Evolutionary conservation across 2,329 filamentous ascomycete genomes (phyloP).

Genomic region (Penicillium sp.): DNA sequence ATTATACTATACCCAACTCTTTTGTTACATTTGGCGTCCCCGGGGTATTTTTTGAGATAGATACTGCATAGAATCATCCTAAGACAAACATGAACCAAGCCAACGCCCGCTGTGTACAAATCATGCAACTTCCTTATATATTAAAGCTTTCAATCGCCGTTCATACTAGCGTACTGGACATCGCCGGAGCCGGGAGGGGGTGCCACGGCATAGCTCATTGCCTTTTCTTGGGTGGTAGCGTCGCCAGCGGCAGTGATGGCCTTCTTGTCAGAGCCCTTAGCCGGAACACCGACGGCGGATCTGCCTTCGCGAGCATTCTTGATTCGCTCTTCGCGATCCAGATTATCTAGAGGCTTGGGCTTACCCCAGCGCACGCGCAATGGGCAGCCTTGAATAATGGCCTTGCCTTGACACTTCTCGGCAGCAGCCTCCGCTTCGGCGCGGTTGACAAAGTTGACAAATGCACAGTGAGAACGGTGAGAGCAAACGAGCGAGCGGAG

Average conservation of each 20-base stretch:
- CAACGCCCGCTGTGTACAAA: constrained; percentile 35
- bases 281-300: constrained; percentile 51
- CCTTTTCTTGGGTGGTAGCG: constrained; percentile 40
- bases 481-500: constrained; percentile 92
- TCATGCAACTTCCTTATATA: constrained; percentile 20
- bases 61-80: constrained; percentile 24
- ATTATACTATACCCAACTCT: constrained; percentile 41
- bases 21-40: constrained; percentile 34
- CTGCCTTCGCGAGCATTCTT: constrained; percentile 78
- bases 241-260: constrained; percentile 41
- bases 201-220: constrained; percentile 56
- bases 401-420: constrained; percentile 78
- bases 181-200: constrained; percentile 77
- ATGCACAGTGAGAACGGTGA: constrained; percentile 95
- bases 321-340: constrained; percentile 81
- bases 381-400: constrained; percentile 87
- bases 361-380: constrained; percentile 88
- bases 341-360: constrained; percentile 84
- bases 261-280: constrained; percentile 39
- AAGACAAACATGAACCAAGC: constrained; percentile 20
- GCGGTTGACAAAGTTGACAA: constrained; percentile 87
- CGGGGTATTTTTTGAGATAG: constrained; percentile 30
- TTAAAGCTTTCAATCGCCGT: constrained; percentile 64
- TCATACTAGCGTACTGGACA: constrained; percentile 79
- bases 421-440: constrained; percentile 84